Percentiles rank a stretch among this genome's conserved stretches.
These are phyloP conservation scores for Darksidea phi DNA, from an alignment of 495 filamentous ascomycete species.

Conservation along the genomic window DNA sequence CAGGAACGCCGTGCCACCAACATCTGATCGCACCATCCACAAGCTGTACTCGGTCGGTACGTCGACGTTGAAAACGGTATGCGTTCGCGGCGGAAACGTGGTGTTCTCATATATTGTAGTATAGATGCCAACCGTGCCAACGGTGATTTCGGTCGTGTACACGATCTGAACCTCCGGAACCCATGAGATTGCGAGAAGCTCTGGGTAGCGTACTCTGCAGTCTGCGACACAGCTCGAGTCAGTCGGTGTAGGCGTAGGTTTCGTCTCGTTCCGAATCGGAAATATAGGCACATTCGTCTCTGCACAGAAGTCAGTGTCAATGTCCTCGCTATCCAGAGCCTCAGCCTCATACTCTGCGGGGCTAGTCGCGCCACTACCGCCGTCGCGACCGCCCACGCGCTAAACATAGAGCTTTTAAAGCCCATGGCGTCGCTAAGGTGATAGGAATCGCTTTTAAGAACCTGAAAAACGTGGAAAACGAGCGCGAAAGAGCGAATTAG, in stretches of 20 bases:
- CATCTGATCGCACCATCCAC: not conserved
- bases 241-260: slow-evolving; percentile 5
- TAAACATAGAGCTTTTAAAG: slow-evolving; percentile 1
- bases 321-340: not conserved
- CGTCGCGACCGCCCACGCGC: slow-evolving; percentile 1
- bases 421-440: not conserved
- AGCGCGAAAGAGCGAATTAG: slow-evolving; percentile 8
- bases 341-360: slow-evolving; percentile 7
- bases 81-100: not conserved
- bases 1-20: slow-evolving; percentile 2
- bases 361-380: slow-evolving; percentile 18
- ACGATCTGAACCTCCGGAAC: slow-evolving; percentile 16
- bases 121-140: slow-evolving; percentile 7
- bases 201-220: slow-evolving; percentile 22
- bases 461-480: slow-evolving; percentile 10
- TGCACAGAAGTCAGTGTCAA: not conserved
- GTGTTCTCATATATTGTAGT: not conserved
- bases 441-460: not conserved
- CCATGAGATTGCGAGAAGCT: slow-evolving; percentile 20
- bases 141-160: slow-evolving; percentile 21
- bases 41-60: slow-evolving; percentile 8
- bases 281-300: slow-evolving; percentile 1
- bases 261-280: slow-evolving; percentile 14
- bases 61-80: not conserved
- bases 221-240: slow-evolving; percentile 8